Percentiles rank a stretch among this genome's conserved stretches.
Evolutionary conservation across 192 early-diverging fungal genomes (phyloP).

Genomic region (Coemansia sp.): DNA sequence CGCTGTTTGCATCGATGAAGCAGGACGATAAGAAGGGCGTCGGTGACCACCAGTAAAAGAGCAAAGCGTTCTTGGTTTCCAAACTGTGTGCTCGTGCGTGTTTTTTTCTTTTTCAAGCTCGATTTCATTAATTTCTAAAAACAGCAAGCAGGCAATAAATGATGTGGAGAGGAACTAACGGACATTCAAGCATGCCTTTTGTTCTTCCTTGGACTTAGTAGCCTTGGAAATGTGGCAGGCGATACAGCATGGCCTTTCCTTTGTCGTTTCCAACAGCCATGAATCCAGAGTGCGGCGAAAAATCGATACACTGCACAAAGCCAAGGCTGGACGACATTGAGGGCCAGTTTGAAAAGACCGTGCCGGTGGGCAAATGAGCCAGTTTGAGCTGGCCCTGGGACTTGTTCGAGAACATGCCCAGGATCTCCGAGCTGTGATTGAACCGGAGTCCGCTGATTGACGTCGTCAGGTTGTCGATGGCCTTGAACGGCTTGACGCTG

Average conservation of each 20-base stretch:
- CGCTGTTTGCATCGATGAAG: conserved; percentile 45
- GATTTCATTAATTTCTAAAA: not conserved
- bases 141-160: too few species aligned
- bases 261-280: conserved; percentile 89
- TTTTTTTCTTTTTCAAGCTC: too few species aligned
- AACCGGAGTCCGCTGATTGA: conserved; percentile 72
- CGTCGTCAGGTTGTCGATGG: conserved; percentile 87
- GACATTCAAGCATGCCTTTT: too few species aligned
- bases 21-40: conserved; percentile 3
- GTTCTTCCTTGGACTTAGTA: conserved; percentile 19
- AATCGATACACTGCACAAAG: conserved; percentile 75
- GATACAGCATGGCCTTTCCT: conserved; percentile 87
- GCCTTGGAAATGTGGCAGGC: conserved; percentile 63
- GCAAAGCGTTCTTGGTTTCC: too few species aligned
- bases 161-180: too few species aligned
- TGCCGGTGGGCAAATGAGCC: conserved; percentile 77
- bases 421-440: conserved; percentile 83
- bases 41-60: conserved; percentile 2
- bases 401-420: conserved; percentile 72
- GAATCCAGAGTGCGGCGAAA: conserved; percentile 92
- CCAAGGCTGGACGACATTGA: conserved; percentile 77
- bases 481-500: conserved; percentile 65
- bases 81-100: not conserved
- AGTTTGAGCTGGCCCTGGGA: conserved; percentile 82
- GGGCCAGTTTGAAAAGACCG: conserved; percentile 97